Conservation (phyloP, 306 rosid genomes). For the Citrullus amarus region DNA sequence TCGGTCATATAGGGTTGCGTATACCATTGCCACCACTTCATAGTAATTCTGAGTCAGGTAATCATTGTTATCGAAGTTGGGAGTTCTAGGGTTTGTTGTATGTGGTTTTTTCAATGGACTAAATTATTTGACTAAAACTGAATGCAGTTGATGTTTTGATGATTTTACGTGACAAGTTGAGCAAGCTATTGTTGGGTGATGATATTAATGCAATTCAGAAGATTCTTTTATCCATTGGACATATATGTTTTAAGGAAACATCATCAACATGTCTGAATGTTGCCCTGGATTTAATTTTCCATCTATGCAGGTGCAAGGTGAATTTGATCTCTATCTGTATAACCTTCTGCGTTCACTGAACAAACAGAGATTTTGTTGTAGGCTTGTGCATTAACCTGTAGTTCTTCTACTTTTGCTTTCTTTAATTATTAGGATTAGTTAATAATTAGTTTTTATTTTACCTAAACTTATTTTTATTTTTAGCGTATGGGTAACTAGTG, state of each 20-base stretch:
- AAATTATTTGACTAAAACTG: conserved; percentile 15
- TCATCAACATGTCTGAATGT: conserved; percentile 53
- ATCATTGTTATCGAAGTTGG: conserved; percentile 10
- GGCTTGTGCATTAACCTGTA: not conserved
- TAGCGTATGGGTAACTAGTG: not conserved
- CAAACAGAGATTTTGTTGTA: not conserved
- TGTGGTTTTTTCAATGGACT: conserved; percentile 6
- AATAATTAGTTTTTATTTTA: not conserved
- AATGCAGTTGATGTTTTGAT: conserved; percentile 72
- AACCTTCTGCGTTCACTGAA: not conserved
- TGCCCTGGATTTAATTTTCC: conserved; percentile 58
- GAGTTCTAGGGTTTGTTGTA: not conserved
- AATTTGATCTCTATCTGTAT: conserved; percentile 6
- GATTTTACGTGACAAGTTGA: conserved; percentile 49
- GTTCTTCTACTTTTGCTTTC: not conserved
- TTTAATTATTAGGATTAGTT: not conserved
- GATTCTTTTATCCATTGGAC: conserved; percentile 73
- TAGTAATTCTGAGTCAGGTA: conserved; percentile 57
- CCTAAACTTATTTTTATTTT: not conserved
- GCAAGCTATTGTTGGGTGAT: conserved; percentile 58
- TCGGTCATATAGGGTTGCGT: conserved; percentile 85
- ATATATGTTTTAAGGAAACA: conserved; percentile 69
- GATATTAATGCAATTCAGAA: conserved; percentile 74
- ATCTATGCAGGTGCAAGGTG: conserved; percentile 82
- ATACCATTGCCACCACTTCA: conserved; percentile 50